Conservation (phyloP, 768 basidiomycete species). For the Neoboletus magnificus region DNA sequence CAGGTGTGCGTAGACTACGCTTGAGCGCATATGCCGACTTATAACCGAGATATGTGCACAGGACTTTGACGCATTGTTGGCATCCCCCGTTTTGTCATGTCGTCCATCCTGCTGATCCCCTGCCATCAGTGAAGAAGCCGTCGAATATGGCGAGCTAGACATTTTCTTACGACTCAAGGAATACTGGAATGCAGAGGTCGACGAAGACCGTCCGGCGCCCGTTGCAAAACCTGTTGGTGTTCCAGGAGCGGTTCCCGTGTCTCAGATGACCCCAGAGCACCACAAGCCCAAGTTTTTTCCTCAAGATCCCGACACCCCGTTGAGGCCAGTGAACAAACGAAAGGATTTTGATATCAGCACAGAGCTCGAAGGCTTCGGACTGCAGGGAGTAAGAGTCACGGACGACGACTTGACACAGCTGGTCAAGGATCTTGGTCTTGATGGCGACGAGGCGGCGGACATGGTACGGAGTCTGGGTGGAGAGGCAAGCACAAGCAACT, state of each 20-base stretch:
- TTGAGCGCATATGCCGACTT: background rate
- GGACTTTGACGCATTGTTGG: conserved; percentile 77
- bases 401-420: conserved; percentile 69
- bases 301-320: conserved; percentile 40
- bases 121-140: conserved; percentile 72
- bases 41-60: conserved; percentile 26
- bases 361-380: conserved; percentile 63
- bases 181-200: conserved; percentile 54
- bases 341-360: conserved; percentile 63
- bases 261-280: conserved; percentile 78
- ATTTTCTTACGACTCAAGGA: conserved; percentile 72
- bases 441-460: conserved; percentile 73
- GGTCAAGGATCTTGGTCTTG: conserved; percentile 72
- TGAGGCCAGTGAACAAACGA: conserved; percentile 56
- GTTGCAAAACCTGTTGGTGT: conserved; percentile 68
- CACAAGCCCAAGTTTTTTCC: conserved; percentile 58
- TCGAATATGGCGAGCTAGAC: conserved; percentile 72
- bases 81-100: conserved; percentile 4
- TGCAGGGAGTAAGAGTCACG: conserved; percentile 76
- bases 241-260: conserved; percentile 70
- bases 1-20: conserved; percentile 55
- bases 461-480: conserved; percentile 61
- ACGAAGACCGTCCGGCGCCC: conserved; percentile 58
- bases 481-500: conserved; percentile 11
- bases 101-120: conserved; percentile 6